Evolutionary conservation across 2,329 filamentous ascomycete genomes (phyloP).

Genomic region (Dactylellina parvicollis): DNA sequence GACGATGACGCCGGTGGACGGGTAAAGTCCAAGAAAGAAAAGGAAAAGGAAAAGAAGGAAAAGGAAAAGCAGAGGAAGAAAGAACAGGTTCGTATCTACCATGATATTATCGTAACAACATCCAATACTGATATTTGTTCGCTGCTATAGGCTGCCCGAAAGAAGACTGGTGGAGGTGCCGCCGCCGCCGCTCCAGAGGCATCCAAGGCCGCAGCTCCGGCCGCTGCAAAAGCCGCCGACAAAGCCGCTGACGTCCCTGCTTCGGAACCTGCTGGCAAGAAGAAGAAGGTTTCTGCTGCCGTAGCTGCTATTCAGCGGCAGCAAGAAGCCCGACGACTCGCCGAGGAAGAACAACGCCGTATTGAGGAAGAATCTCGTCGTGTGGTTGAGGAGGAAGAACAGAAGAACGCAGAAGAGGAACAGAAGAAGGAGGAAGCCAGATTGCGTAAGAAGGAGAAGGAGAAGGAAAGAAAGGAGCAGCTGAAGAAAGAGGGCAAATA

Average conservation of each 20-base stretch:
- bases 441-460: conserved; percentile 81
- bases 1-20: conserved; percentile 70
- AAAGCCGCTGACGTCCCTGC: conserved; percentile 54
- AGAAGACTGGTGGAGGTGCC: conserved; percentile 71
- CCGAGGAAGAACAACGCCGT: conserved; percentile 72
- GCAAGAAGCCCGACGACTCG: conserved; percentile 77
- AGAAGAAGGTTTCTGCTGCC: conserved; percentile 85
- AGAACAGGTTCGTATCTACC: conserved; percentile 78
- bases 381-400: conserved; percentile 67
- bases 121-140: conserved; percentile 27
- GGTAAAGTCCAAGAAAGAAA: conserved; percentile 95
- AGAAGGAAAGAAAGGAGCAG: conserved; percentile 86
- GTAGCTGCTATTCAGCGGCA: conserved; percentile 80
- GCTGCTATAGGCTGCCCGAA: conserved; percentile 75
- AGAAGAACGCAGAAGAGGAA: conserved; percentile 63
- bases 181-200: conserved; percentile 63
- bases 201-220: conserved; percentile 64
- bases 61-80: conserved; percentile 98
- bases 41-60: conserved; percentile 98
- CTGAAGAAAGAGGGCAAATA: conserved; percentile 89
- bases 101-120: neutral
- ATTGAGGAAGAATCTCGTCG: conserved; percentile 73
- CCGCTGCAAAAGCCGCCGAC: conserved; percentile 59
- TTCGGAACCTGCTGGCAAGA: conserved; percentile 72
- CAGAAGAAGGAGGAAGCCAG: conserved; percentile 77